phyloP scores from a whole-genome alignment of 2,329 filamentous ascomycete genomes.

The Colletotrichum sp. region DNA sequence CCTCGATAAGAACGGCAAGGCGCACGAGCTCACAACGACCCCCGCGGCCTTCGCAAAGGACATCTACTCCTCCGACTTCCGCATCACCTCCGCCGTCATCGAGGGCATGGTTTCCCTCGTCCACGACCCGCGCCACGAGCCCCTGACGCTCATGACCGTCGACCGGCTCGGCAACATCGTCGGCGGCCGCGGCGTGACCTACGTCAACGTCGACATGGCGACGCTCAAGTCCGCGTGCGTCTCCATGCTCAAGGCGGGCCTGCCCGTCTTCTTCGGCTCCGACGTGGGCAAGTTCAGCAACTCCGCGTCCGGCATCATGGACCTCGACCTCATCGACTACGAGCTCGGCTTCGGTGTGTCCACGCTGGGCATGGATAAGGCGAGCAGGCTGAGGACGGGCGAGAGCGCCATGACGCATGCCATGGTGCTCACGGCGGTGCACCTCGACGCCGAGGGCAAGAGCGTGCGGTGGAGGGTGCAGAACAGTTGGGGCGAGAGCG shows the following conservation, averaged over 20 bases:
- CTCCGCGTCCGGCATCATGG: constrained; percentile 75
- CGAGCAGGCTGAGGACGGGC: constrained; percentile 73
- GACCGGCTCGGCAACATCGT: constrained; percentile 82
- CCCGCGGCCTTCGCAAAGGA: constrained; percentile 76
- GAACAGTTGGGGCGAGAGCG: constrained; percentile 79
- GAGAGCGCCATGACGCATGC: constrained; percentile 90
- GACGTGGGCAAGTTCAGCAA: constrained; percentile 88
- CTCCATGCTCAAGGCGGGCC: constrained; percentile 76
- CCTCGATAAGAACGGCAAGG: constrained; percentile 70
- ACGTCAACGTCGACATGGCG: constrained; percentile 81
- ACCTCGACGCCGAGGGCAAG: constrained; percentile 69
- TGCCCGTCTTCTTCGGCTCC: constrained; percentile 87
- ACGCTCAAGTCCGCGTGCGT: constrained; percentile 77
- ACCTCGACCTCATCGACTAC: constrained; percentile 78
- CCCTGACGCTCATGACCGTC: constrained; percentile 76
- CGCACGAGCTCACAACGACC: constrained; percentile 66
- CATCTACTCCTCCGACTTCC: constrained; percentile 65
- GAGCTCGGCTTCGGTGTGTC: constrained; percentile 82
- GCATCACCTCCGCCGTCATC: constrained; percentile 65
- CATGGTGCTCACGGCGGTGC: constrained; percentile 89
- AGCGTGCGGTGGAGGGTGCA: constrained; percentile 83
- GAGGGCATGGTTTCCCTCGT: constrained; percentile 80
- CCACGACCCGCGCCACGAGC: constrained; percentile 82
- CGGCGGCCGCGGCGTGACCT: constrained; percentile 76
- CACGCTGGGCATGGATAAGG: constrained; percentile 77